Percentiles rank a stretch among this genome's conserved stretches.
Evolutionary conservation across 306 rosid genomes (phyloP).

Genomic region (Quercus mongolica): DNA sequence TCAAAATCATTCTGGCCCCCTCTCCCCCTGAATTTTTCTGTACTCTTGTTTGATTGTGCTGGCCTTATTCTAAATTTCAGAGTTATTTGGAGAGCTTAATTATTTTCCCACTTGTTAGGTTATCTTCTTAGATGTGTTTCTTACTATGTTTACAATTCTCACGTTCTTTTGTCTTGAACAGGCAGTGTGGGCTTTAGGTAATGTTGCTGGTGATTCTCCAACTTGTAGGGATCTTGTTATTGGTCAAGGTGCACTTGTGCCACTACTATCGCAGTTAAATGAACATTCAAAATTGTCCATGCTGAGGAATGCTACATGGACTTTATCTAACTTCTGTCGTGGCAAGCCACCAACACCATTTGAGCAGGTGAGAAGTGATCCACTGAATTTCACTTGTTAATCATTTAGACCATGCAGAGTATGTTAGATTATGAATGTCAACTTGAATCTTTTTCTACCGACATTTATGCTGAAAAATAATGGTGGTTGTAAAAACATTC

Average conservation of each 20-base stretch:
- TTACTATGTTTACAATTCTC: background rate
- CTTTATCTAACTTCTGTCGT: constrained; percentile 56
- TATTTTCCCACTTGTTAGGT: background rate
- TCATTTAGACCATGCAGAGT: background rate
- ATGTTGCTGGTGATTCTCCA: constrained; percentile 70
- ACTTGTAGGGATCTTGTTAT: constrained; percentile 61
- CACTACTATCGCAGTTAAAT: constrained; percentile 45
- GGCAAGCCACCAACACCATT: constrained; percentile 65
- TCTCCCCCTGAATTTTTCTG: background rate
- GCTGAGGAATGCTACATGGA: constrained; percentile 65
- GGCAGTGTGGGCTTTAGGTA: constrained; percentile 69
- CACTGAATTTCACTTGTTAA: background rate
- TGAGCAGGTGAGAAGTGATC: constrained; percentile 42
- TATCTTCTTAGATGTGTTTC: background rate
- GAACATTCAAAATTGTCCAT: constrained; percentile 57
- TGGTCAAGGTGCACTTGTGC: constrained; percentile 49
- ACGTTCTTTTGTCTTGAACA: constrained; percentile 19
- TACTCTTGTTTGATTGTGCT: background rate
- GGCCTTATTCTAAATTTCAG: background rate
- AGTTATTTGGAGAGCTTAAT: background rate
- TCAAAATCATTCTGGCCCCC: background rate
- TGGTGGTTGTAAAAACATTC: background rate
- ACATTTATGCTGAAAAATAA: background rate
- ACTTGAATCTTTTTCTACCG: background rate
- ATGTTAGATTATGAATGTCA: background rate